These are phyloP conservation scores for Leishmania gerbilli DNA, from an alignment of 208 protist species.

Conservation along the genomic window DNA sequence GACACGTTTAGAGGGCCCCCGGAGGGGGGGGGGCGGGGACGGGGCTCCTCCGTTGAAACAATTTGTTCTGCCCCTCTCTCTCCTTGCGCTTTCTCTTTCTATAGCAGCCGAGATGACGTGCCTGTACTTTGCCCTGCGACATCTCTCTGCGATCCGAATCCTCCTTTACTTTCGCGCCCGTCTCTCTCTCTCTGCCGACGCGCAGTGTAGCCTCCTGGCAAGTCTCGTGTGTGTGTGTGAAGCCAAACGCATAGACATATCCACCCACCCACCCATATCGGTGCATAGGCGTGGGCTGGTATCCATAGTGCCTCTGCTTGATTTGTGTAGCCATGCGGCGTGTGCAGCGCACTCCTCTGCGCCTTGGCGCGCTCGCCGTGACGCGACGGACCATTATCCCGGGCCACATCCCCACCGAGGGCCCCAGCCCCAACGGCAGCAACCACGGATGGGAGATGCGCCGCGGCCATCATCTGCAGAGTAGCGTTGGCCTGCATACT, in stretches of 20 bases:
- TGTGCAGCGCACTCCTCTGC: conserved; percentile 10
- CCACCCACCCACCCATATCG: neutral
- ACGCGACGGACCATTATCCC: conserved; percentile 36
- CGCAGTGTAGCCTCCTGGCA: neutral
- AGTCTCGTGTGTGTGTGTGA: neutral
- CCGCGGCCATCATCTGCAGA: conserved; percentile 76
- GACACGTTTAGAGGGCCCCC: neutral
- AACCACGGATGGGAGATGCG: conserved; percentile 55
- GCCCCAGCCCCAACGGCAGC: conserved; percentile 4
- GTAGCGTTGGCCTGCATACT: conserved; percentile 69
- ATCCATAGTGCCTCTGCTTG: neutral
- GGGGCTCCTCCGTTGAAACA: neutral
- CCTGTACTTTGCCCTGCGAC: neutral
- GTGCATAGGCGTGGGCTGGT: neutral
- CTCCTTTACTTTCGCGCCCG: neutral
- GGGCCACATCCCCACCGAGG: conserved; percentile 61
- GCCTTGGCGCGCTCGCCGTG: conserved; percentile 8
- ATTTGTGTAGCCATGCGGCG: conserved; percentile 16
- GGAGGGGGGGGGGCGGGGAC: neutral
- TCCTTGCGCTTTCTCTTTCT: neutral
- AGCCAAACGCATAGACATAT: neutral
- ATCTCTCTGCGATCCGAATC: neutral
- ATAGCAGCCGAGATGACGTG: neutral
- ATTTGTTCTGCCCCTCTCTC: neutral
- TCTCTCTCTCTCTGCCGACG: neutral